A percentile compares a stretch with the other conserved stretches of the same genome.
Conservation (phyloP, 345 rosid genomes). For the Schrenkiella parvula region DNA sequence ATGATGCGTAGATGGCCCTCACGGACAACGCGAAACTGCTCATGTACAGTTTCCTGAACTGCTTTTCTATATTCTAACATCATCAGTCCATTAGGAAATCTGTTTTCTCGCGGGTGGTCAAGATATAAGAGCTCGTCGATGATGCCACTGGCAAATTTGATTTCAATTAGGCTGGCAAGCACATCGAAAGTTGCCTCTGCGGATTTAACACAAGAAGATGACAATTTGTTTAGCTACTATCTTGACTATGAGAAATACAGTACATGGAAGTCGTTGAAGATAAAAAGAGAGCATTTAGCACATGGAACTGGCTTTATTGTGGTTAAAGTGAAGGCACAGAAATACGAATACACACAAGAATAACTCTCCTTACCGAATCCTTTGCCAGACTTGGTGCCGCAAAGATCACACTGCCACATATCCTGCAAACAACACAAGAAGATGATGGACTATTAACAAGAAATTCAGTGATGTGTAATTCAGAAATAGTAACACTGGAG, state of each 20-base stretch:
- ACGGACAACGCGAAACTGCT: slow-evolving; percentile 94
- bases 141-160: slow-evolving; percentile 94
- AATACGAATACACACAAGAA: neutral
- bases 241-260: no score
- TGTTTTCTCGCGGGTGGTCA: slow-evolving; percentile 76
- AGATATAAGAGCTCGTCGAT: slow-evolving; percentile 85
- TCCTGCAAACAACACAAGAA: slow-evolving; percentile 25
- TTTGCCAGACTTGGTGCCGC: slow-evolving; percentile 37
- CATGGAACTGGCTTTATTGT: neutral
- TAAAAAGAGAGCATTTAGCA: neutral
- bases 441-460: neutral
- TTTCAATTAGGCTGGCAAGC: slow-evolving; percentile 85
- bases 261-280: no score
- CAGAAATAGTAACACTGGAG: neutral
- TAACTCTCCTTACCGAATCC: slow-evolving; percentile 35
- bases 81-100: slow-evolving; percentile 71
- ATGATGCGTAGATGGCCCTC: slow-evolving; percentile 92
- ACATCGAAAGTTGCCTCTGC: slow-evolving; percentile 95
- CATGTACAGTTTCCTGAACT: slow-evolving; percentile 86
- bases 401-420: slow-evolving; percentile 37
- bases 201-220: neutral
- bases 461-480: neutral
- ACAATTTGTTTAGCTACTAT: slow-evolving; percentile 23
- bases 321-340: neutral
- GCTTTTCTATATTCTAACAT: slow-evolving; percentile 86